A percentile compares a stretch with the other conserved stretches of the same genome.
Evolutionary conservation across 306 rosid species (phyloP).

Genomic region (Glycine latifolia): DNA sequence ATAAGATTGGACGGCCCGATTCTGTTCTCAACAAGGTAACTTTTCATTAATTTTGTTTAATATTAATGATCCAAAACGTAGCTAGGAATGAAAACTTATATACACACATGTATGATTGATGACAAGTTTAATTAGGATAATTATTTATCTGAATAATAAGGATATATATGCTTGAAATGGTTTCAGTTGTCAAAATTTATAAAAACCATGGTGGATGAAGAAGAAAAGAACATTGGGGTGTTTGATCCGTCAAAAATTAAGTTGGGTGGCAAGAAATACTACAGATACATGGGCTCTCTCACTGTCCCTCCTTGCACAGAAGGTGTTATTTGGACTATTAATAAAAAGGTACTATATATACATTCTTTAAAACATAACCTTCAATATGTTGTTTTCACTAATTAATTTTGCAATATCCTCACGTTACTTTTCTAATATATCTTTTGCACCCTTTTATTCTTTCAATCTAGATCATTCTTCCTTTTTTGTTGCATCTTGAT

Average conservation of each 20-base stretch:
- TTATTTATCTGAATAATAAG: neutral
- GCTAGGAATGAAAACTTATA: neutral
- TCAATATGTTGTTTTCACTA: neutral
- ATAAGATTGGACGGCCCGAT: constrained; percentile 62
- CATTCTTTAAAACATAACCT: neutral
- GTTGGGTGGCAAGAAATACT: constrained; percentile 59
- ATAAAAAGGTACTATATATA: constrained; percentile 54
- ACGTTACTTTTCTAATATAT: neutral
- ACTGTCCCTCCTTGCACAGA: constrained; percentile 83
- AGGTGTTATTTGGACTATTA: constrained; percentile 78
- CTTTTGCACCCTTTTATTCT: neutral
- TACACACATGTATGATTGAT: neutral
- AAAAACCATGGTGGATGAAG: constrained; percentile 40
- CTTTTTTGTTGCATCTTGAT: no score
- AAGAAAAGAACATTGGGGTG: constrained; percentile 54
- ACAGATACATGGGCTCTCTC: constrained; percentile 76
- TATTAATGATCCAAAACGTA: neutral
- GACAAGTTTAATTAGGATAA: neutral
- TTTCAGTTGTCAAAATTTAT: constrained; percentile 59
- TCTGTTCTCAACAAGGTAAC: constrained; percentile 62
- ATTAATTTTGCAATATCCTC: neutral
- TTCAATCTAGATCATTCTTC: neutral
- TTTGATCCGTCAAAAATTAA: constrained; percentile 59
- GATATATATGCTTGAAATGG: neutral
- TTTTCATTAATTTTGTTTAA: neutral